phyloP scores from a whole-genome alignment of 768 basidiomycete genomes.

The Steccherinum ochraceum region DNA sequence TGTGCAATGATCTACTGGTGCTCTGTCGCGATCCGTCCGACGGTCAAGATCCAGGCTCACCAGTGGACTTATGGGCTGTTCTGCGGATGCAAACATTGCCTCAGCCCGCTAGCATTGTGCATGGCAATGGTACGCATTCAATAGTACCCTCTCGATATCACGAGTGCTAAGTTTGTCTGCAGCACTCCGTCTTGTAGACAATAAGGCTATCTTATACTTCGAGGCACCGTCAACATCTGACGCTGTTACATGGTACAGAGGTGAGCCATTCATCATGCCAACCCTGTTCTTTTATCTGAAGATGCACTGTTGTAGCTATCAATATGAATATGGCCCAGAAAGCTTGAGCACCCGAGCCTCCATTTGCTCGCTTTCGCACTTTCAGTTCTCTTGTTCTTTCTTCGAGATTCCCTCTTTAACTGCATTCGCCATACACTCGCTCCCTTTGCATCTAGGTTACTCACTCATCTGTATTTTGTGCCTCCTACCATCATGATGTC shows the following conservation, averaged over 20 bases:
- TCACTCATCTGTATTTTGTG: constrained; percentile 4
- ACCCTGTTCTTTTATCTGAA: constrained; percentile 4
- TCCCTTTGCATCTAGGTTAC: constrained; percentile 4
- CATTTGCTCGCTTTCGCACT: neutral
- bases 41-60: constrained; percentile 64
- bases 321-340: constrained; percentile 85
- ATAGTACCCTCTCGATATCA: neutral
- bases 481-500: neutral
- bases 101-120: constrained; percentile 85
- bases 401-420: neutral
- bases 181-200: constrained; percentile 86
- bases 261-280: constrained; percentile 30
- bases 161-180: constrained; percentile 2
- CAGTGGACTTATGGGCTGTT: constrained; percentile 94
- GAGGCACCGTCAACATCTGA: constrained; percentile 80
- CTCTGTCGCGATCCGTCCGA: constrained; percentile 83
- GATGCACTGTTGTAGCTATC: constrained; percentile 48
- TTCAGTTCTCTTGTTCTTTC: neutral
- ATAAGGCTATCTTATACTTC: constrained; percentile 88
- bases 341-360: constrained; percentile 36
- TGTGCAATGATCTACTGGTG: constrained; percentile 92
- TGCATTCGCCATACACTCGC: constrained; percentile 2
- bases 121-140: constrained; percentile 62
- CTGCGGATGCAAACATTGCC: constrained; percentile 91
- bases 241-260: constrained; percentile 87